Base-by-base conservation (phyloP, 2,329 filamentous ascomycete species). In the Cladophialophora carrionii region DNA sequence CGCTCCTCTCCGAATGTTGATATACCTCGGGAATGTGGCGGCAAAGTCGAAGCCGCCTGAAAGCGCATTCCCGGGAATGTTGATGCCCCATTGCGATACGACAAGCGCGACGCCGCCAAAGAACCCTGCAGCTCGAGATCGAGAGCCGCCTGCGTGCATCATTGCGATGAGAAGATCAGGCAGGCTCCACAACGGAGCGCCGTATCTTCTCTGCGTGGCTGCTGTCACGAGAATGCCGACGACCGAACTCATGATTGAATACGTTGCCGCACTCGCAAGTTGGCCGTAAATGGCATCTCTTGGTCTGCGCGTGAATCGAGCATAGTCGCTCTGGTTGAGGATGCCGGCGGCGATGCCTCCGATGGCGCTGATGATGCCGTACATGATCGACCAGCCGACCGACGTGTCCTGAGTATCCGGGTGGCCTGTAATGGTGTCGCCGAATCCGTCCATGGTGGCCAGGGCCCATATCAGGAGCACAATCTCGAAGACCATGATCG, bases 1-100 rank as follows among this genome's bases (percentile, higher is more conserved):
- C 1, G 79, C 78, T 0, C 85, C 85, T 2, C 84, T 78, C 2
- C 84, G 76, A 67, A 87, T 86, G 71, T 84, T 85, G 73, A 87
- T 80, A 68, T 80, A 85, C 37, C 76, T 77, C 0, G 83, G 83
- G 68, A 81, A 80, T 0, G 86, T 72, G 3, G 80, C 83, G 0
- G 83, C 79, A 51, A 85, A 74, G 71, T 87, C 85, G 78, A 87
- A 85, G 17, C 82, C 84, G 2, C 79, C 78, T 0, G 80, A 80
- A 65, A 84, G 77, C 0, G 78, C 78, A 69, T 85, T 85, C 57
- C 80, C 77, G 48, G 81, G 76, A 7, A 77, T 75, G 65, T 80
- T 79, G 69, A 82, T 78, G 4, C 78, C 80, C 51, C 83, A 74
- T 68, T 82, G 80, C 9, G 76, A 79, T 1, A 80, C 72, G 4